phyloP scores from a whole-genome alignment of 371 early-diverging fungal genomes.

The Mucor lusitanicus region DNA sequence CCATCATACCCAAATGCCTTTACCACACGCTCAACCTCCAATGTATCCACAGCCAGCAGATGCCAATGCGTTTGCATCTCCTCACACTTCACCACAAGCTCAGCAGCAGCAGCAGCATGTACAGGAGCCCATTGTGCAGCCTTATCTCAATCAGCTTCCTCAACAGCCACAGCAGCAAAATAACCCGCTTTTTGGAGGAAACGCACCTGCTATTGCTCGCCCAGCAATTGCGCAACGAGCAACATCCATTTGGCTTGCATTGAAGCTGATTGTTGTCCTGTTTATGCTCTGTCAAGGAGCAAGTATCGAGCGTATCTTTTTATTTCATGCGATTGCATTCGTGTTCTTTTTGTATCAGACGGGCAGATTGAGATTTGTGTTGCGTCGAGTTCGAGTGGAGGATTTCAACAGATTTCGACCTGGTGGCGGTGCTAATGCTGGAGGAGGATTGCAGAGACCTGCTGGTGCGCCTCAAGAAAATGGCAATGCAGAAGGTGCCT shows the following conservation, averaged over 20 bases:
- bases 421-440: background rate
- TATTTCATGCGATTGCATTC: slow-evolving; percentile 41
- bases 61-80: background rate
- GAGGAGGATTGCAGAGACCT: background rate
- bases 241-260: slow-evolving; percentile 40
- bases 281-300: slow-evolving; percentile 49
- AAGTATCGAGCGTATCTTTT: slow-evolving; percentile 37
- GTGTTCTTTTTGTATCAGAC: slow-evolving; percentile 49
- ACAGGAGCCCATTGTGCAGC: background rate
- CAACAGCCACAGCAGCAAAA: background rate
- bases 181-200: background rate
- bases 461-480: background rate
- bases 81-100: background rate
- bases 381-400: slow-evolving; percentile 34
- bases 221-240: slow-evolving; percentile 23
- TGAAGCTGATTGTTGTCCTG: slow-evolving; percentile 38
- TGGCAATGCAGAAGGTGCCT: background rate
- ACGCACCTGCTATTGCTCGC: slow-evolving; percentile 1
- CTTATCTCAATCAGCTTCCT: background rate
- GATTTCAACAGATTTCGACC: slow-evolving; percentile 19
- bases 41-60: background rate
- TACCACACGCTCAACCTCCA: background rate
- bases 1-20: background rate
- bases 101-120: background rate
- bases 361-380: slow-evolving; percentile 40